phyloP scores from a whole-genome alignment of 208 protist species.

The Leishmania tropica region DNA sequence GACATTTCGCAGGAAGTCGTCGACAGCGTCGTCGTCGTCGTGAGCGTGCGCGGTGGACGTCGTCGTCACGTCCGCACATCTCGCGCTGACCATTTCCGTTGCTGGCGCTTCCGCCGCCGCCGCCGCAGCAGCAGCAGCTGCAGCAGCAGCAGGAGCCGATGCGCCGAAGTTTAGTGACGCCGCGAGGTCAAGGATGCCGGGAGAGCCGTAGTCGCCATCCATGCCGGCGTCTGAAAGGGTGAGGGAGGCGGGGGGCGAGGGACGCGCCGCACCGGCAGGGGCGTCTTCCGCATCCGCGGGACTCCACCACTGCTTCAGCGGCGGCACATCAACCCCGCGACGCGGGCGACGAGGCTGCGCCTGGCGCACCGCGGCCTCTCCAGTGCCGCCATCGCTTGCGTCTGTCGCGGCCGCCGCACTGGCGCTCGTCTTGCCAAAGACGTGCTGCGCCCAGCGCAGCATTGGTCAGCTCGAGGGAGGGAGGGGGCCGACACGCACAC shows the following conservation, averaged over 20 bases:
- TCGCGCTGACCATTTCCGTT: background rate
- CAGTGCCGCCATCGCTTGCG: background rate
- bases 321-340: background rate
- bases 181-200: background rate
- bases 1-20: conserved; percentile 68
- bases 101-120: background rate
- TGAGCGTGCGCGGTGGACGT: background rate
- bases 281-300: background rate
- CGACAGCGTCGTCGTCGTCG: conserved; percentile 33
- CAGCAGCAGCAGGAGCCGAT: background rate
- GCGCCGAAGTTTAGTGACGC: background rate
- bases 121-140: too few species aligned
- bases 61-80: background rate
- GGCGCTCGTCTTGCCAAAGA: background rate
- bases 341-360: background rate
- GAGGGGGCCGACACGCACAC: background rate
- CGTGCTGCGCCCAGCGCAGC: conserved; percentile 3
- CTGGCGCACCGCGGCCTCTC: background rate
- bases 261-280: background rate
- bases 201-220: conserved; percentile 11
- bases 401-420: background rate
- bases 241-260: background rate
- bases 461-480: background rate
- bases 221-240: background rate
- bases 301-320: conserved; percentile 13